Base-by-base conservation (phyloP, 192 early-diverging fungal species). In the Podila clonocystis region DNA sequence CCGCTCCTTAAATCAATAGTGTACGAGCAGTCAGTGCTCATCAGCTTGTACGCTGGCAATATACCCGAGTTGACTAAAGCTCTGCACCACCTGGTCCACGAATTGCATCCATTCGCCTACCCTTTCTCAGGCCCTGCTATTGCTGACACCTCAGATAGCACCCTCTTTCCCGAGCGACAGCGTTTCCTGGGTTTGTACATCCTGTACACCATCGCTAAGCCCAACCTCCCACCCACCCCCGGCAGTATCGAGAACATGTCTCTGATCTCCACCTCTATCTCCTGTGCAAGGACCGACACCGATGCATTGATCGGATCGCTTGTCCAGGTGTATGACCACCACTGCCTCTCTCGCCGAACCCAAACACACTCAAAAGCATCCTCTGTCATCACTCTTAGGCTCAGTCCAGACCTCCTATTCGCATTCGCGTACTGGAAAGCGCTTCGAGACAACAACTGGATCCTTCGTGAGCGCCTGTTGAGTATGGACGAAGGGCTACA, bases 1-100 rank as follows among this genome's bases (percentile, higher is more conserved):
- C n/a, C 19, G 38, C 24, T 67, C 30, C 1, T 7, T 36, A 31
- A 38, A 33, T 7, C 12, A 50, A 48, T 62, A 80, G 77, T 80
- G 2, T 80, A 80, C 19, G 70, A 80, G 20, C 49, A 69, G 19
- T 80, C 77, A 31, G 57, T 80, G n/a, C 55, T 72, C 15, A 64
- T 19, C 48, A 80, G 77, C 63, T 57, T 80, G 6, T 80, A 80
- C 22, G 77, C 77, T 30, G 57, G 60, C 22, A 68, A 80, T 65
- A 73, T 68, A 65, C 77, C 77, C 26, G 77, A 80, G 71, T 30
- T 80, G 61, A 80, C 77, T 17, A 80, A 80, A 29, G 71, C 70
- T 13, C 60, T 80, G 4, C 52, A 73, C 24, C 55, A 73, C 19
- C 70, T 80, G 7, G 70, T 79, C 4, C 75, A 79, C 30, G 65